phyloP scores from a whole-genome alignment of 2,329 filamentous ascomycete species.

The Lithohypha guttulata region DNA sequence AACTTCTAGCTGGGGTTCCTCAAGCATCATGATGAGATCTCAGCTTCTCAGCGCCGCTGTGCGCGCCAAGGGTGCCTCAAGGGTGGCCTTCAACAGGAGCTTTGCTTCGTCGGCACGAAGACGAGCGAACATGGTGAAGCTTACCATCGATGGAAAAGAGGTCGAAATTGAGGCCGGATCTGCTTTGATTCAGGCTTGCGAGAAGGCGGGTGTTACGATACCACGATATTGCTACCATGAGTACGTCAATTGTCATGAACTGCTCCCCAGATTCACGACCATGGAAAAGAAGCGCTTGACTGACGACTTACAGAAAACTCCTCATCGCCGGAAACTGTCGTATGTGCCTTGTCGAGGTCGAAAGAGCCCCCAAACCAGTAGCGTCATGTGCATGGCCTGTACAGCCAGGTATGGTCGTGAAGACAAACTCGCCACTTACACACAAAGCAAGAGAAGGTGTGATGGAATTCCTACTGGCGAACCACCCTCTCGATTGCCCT shows the following conservation, averaged over 20 bases:
- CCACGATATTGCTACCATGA: conserved; percentile 99
- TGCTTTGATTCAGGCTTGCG: conserved; percentile 96
- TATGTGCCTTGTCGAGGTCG: conserved; percentile 98
- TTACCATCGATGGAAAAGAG: conserved; percentile 98
- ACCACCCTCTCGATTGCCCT: conserved; percentile 91
- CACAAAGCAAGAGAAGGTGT: conserved; percentile 98
- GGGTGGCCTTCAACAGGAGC: conserved; percentile 55
- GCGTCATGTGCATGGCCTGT: conserved; percentile 98
- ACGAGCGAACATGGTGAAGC: conserved; percentile 75
- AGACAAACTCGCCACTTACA: conserved; percentile 89
- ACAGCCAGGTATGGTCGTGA: conserved; percentile 96
- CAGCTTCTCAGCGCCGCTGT: conserved; percentile 52
- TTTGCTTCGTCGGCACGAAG: conserved; percentile 73
- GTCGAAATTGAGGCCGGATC: conserved; percentile 96
- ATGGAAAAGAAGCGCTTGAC: background rate
- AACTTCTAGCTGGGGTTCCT: conserved; percentile 20
- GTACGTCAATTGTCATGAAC: no score
- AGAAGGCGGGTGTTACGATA: conserved; percentile 85
- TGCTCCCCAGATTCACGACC: conserved; percentile 13
- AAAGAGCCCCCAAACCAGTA: conserved; percentile 89
- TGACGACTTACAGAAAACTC: conserved; percentile 56
- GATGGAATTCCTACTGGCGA: conserved; percentile 96
- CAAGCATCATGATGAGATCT: conserved; percentile 47
- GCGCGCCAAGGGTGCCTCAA: conserved; percentile 40
- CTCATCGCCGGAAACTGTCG: conserved; percentile 99